Base-by-base conservation (phyloP, 164 flowering plant genomes). In the Magnolia kwangsiensis region DNA sequence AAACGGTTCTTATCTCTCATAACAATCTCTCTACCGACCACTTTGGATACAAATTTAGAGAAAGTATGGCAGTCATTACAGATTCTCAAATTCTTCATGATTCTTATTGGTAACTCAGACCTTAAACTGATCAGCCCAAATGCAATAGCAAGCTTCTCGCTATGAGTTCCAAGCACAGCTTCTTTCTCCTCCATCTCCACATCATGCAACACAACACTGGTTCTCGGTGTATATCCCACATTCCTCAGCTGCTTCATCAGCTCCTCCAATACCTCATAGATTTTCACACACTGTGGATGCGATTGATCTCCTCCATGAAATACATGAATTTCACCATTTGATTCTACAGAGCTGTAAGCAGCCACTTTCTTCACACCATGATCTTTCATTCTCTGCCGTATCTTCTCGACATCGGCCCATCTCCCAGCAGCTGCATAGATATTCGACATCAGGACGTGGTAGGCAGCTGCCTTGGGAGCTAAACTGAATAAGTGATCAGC, bases 401-500 rank as follows among this genome's bases (percentile, higher is more conserved):
- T 50, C 51, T 51, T 81, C 79, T 21, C 29, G 64, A 72, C 77
- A 63, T 74, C 84, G 61, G 49, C 69, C 76, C 80, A 78, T 37
- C 72, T 73, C 31, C 59, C 69, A 13, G 61, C 72, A 27, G 72
- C 72, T 37, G 80, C 80, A 73, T 78, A 78, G 51, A 78, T 55
- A 16, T 78, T 78, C 2, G 80, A 78, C 51, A 72, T 21, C 37
- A 78, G 21, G 31, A 78, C 67, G 20, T 78, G 31, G 23, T 72
- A 59, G 27, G 76, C 69, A 19, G 71, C 65, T 27, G 74, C 19
- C 4, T 67, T n/a, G 0, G 80, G 80, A 9, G 74, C 76, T 61
- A 73, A 51, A 23, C 73, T 59, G 51, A 78, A 71, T 21, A 78
- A 71, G 10, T 50, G 37, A 37, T 45, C 73, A 19, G 80, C 72